Evolutionary conservation across 352 stramenopile species (phyloP), one percentile per base, ranked within the genome.

Genomic region (Globisporangium solare): DNA sequence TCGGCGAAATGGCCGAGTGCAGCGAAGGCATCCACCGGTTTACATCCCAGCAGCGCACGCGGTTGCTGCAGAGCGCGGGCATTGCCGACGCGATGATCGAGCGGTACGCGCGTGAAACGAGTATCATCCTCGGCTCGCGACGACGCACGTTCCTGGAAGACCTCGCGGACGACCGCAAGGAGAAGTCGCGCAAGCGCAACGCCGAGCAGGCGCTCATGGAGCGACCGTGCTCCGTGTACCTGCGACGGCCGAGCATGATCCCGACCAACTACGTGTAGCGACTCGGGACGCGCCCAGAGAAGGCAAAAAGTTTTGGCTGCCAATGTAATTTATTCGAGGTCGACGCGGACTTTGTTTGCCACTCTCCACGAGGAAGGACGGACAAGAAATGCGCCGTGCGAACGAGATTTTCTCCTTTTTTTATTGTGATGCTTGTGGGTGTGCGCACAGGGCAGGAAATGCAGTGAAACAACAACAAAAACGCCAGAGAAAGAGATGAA

Each of bases 171-270:
- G 54, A 70, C n/a, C 20, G 51, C 15, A 39, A 60, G 51, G 51
- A 65, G 31, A 55, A 63, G 37, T 66, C 61, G 6, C 68, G 65
- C 31, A 88, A 86, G 60, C 71, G 74, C 42, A 79, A 66, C 52
- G 67, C 73, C 43, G 66, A 79, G 14, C 61, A 82, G 32, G 63
- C 68, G 24, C 67, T 83, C 37, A 69, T 79, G 31, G 51, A 67
- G 54, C 71, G 70, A 40, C 64, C 73, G 32, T 79, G 76, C 49
- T 70, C 73, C 24, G 55, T 68, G 39, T 77, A 74, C 66, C 64
- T 80, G 47, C 67, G 74, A 47, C 64, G 74, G 53, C 77, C 77
- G 27, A 72, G 77, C 41, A 88, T 88, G 72, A 88, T 88, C 61
- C 77, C 77, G 39, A 61, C 72, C 61, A 84, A 88, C 64, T 88